Conservation (phyloP, 352 stramenopile genomes). For the Globisporangium paroecandrum region DNA sequence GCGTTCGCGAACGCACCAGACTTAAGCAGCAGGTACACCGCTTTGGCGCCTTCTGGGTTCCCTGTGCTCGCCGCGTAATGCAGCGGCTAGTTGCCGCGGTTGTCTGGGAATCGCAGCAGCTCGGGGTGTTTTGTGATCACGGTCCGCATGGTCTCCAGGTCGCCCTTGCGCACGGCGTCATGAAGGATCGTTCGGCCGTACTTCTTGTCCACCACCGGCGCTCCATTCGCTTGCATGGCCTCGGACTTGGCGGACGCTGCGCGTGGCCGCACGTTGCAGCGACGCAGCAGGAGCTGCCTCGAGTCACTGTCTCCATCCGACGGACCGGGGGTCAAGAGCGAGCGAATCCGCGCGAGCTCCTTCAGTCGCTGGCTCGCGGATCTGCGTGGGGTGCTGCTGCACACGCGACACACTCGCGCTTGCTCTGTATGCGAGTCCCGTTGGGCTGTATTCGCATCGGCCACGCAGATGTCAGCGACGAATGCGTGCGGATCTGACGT, state of each 20-base stretch:
- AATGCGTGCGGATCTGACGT: too few species aligned
- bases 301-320: too few species aligned
- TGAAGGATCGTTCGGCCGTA: slow-evolving; percentile 47
- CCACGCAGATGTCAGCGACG: too few species aligned
- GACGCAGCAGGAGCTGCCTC: too few species aligned
- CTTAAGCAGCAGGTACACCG: slow-evolving; percentile 46
- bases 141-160: slow-evolving; percentile 30
- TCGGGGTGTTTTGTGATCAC: slow-evolving; percentile 34
- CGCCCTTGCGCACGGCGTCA: slow-evolving; percentile 47
- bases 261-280: too few species aligned
- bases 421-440: too few species aligned
- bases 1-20: slow-evolving; percentile 49
- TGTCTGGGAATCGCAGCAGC: slow-evolving; percentile 35
- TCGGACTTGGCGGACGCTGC: background rate
- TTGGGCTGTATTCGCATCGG: too few species aligned
- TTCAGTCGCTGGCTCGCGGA: too few species aligned
- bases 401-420: too few species aligned
- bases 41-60: slow-evolving; percentile 26
- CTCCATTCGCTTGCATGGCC: background rate
- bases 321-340: too few species aligned
- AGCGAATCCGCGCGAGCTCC: too few species aligned
- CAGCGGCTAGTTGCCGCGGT: slow-evolving; percentile 51
- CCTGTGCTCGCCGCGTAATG: slow-evolving; percentile 48
- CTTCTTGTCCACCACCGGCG: slow-evolving; percentile 26
- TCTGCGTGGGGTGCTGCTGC: too few species aligned